Evolutionary conservation across 2,329 filamentous ascomycete genomes (phyloP), one percentile per base, ranked within the genome.

Genomic region (Xylaria multiplex): DNA sequence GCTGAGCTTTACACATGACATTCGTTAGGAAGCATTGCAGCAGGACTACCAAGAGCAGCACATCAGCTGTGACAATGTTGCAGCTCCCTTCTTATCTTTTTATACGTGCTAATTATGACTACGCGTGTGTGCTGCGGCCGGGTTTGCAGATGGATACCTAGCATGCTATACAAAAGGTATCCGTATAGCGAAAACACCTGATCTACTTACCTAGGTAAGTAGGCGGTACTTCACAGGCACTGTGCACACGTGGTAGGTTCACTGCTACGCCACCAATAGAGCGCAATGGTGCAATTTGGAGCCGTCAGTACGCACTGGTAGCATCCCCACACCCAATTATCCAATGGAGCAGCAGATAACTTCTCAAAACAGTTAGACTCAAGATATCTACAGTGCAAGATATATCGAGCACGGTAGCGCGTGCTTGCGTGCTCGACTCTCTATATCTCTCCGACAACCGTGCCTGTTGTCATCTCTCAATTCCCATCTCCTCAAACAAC

Each of bases 291-390:
- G 52, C 40, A 54, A 65, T 65, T 56, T 56, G 57, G 57, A 35
- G 57, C 9, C 45, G 5, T 56, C 27, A 27, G 27, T 27, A 27
- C 40, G 45, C 35, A 60, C 49, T 50, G 27, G 11, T 27, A n/a
- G 42, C 59, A 46, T 16, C 43, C 4, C 45, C 16, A 56, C 57
- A 57, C 27, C 53, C 46, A 57, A 14, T 40, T 9, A 22, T 57
- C 64, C 55, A 66, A 66, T 66, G 45, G 45, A 40, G 13, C 0
- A 13, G 19, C 6, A 45, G 24, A 2, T 16, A 30, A 24, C 35
- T 55, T 56, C 59, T 46, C 3, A 48, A 63, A 52, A 7, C 19
- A n/a, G 64, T 63, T 66, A 66, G 64, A 56, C 11, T 42, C 2
- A 6, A 6, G 13, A 3, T 35, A 8, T 1, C 2, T 4, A 65